These are phyloP conservation scores for Pleurotus salmoneostramineus DNA, from an alignment of 768 basidiomycete genomes.

Conservation along the genomic window DNA sequence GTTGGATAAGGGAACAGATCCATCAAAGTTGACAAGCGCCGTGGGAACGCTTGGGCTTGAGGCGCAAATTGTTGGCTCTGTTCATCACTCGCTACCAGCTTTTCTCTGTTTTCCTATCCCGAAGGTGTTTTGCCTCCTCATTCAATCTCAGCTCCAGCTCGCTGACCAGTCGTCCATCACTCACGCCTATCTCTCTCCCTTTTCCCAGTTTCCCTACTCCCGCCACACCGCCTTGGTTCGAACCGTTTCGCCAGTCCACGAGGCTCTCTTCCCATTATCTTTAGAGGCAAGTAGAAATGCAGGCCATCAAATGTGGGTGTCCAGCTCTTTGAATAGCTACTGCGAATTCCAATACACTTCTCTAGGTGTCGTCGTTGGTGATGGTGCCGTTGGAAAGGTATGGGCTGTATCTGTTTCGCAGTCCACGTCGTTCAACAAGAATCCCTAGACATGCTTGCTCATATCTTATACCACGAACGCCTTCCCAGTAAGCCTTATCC, in stretches of 20 bases:
- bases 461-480: conserved; percentile 99
- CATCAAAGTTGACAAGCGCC: conserved; percentile 2
- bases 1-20: conserved; percentile 6
- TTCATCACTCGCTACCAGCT: conserved; percentile 5
- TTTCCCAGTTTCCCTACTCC: not conserved
- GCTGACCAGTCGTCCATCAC: not conserved
- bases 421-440: conserved; percentile 14
- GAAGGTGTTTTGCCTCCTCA: not conserved
- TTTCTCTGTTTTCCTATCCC: conserved; percentile 5
- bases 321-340: conserved; percentile 10
- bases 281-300: conserved; percentile 47
- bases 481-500: conserved; percentile 67
- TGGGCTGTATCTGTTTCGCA: conserved; percentile 20
- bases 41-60: conserved; percentile 5
- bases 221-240: not conserved
- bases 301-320: conserved; percentile 87
- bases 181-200: not conserved
- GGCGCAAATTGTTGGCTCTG: not conserved
- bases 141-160: not conserved
- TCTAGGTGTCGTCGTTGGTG: conserved; percentile 94
- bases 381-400: conserved; percentile 98
- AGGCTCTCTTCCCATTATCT: not conserved
- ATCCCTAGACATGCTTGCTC: conserved; percentile 86
- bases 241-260: conserved; percentile 2
- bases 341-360: conserved; percentile 19